Evolutionary conservation across 208 protist genomes (phyloP), one percentile per base, ranked within the genome.

Genomic region (Leishmania major): DNA sequence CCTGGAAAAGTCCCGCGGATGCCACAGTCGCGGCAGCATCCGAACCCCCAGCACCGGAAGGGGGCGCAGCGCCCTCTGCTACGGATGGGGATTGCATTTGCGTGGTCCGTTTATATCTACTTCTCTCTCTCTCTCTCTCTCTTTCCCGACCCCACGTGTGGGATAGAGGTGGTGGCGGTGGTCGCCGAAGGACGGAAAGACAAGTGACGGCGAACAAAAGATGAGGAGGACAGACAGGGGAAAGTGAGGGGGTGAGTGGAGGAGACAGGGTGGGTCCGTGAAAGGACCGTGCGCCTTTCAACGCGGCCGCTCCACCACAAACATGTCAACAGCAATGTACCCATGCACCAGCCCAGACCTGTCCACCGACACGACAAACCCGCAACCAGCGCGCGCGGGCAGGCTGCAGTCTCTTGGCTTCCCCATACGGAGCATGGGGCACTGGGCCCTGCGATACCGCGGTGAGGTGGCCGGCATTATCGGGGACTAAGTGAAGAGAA

Each of bases 1-100:
- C 97, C 28, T 77, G 71, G 79, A 28, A 70, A 93, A 82, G 22
- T 86, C 82, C 45, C 31, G 76, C 37, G 78, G 73, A 37, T 17
- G 35, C 79, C 19, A 37, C 53, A 4, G 55, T 17, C 17, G 75
- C 55, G 25, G 69, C 45, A 31, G 64, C 45, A 66, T 66, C 74
- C 35, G n/a, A 43, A 49, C 51, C 64, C 25, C 22, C 47, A 8
- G 70, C 13, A 53, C 25, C 28, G 22, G 22, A 69, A 73, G 25
- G 35, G 37, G 74, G 45, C 22, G 28, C 11, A 5, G 45, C 40
- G 45, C 13, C 70, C 45, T 31, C 70, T 74, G 40, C 70, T 45
- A 51, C 70, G 45, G 70, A 37, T 31, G 45, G 45, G 7, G 70
- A 31, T 74, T 45, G 35, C 70, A 74, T 55, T 6, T 74, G 45